Conservation (phyloP, 768 basidiomycete genomes). For the Xerocomus spinulosus region DNA sequence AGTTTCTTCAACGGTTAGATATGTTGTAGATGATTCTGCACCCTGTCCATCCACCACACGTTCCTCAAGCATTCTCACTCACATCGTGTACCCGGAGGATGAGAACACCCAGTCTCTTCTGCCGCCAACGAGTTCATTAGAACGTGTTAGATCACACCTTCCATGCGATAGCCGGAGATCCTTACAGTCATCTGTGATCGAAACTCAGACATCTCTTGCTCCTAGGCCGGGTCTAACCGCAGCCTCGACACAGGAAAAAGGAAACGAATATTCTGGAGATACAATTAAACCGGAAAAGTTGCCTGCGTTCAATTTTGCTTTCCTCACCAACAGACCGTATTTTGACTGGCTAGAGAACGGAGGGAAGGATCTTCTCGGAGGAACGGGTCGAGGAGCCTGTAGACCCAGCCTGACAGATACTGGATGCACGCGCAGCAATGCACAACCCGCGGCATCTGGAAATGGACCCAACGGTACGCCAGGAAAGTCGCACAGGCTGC, state of each 20-base stretch:
- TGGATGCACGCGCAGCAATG: background rate
- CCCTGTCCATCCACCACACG: slow-evolving; percentile 8
- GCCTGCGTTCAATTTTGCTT: slow-evolving; percentile 71
- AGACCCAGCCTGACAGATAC: background rate
- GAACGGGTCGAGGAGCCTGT: slow-evolving; percentile 20
- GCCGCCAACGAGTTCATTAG: background rate
- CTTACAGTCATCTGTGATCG: background rate
- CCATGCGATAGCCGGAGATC: background rate
- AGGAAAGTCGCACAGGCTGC: slow-evolving; percentile 49
- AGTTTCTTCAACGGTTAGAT: background rate
- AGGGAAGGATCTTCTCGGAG: slow-evolving; percentile 29
- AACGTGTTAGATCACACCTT: background rate
- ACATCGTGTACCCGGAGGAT: slow-evolving; percentile 15
- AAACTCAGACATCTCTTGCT: background rate
- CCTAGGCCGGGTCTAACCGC: background rate
- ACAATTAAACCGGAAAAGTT: slow-evolving; percentile 11
- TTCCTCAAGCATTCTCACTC: slow-evolving; percentile 22
- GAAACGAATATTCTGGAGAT: background rate
- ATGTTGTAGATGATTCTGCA: background rate
- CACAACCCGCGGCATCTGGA: background rate
- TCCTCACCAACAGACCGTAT: slow-evolving; percentile 48
- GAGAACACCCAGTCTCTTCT: background rate
- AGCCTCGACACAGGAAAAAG: background rate
- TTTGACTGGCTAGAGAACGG: slow-evolving; percentile 75
- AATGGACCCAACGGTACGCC: background rate